Percentiles rank a stretch among this genome's conserved stretches.
Evolutionary conservation across 192 early-diverging fungal genomes (phyloP).

Genomic region (Entophlyctis helioformis): DNA sequence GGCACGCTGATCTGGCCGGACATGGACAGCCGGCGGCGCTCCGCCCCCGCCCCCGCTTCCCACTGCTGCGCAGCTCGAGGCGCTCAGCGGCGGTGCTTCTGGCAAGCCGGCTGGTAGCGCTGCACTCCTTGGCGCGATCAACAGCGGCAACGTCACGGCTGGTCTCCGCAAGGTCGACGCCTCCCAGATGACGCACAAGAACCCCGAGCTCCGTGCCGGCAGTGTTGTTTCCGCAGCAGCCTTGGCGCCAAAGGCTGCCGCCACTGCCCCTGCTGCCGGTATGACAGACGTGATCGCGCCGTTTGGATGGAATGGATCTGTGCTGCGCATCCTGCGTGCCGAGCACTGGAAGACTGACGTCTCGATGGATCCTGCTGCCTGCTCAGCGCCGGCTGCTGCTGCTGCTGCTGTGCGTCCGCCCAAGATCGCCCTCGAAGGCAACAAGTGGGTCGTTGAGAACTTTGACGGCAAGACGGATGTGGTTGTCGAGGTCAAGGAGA

Average conservation of each 20-base stretch:
- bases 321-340: too few species aligned
- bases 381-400: conserved; percentile 1
- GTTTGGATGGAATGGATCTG: too few species aligned
- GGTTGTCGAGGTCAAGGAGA: conserved; percentile 66
- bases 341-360: too few species aligned
- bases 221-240: conserved; percentile 49
- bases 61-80: conserved; percentile 5
- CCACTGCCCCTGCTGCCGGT: conserved; percentile 2
- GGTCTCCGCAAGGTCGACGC: conserved; percentile 91
- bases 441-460: conserved; percentile 92
- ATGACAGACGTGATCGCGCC: too few species aligned
- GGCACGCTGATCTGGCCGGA: too few species aligned
- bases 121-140: conserved; percentile 66
- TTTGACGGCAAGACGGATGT: conserved; percentile 59
- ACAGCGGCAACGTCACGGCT: too few species aligned
- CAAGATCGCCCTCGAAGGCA: conserved; percentile 69
- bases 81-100: conserved; percentile 3
- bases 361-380: background rate
- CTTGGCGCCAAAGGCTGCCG: too few species aligned
- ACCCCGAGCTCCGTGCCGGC: conserved; percentile 70
- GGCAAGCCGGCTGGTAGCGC: conserved; percentile 20
- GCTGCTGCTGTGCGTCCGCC: conserved; percentile 57
- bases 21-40: too few species aligned
- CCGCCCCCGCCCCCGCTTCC: conserved; percentile 53
- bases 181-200: conserved; percentile 98